Evolutionary conservation across 2,329 filamentous ascomycete species (phyloP), one percentile per base, ranked within the genome.

Genomic region (Venturia oleaginea): DNA sequence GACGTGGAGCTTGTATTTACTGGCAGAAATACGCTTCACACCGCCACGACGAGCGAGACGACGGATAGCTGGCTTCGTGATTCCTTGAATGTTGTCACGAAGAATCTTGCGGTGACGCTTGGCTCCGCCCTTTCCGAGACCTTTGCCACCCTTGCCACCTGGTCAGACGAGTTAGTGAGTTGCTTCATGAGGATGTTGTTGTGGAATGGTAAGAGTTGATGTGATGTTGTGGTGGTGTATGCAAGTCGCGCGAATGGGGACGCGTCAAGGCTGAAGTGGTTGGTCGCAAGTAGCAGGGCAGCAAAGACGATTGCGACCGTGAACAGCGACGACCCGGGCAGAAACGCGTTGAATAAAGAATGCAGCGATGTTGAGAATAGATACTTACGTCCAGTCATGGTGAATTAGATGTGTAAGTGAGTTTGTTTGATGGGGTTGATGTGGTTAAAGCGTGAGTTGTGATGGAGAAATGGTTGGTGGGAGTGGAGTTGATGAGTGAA

Each of bases 51-150:
- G 79, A 68, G 79, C 79, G 71, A 81, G 79, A 80, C 79, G 79
- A 66, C 79, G 79, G 72, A 81, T 81, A 65, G 79, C 79, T 68
- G 79, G 79, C 77, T 81, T 81, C 71, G 79, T 81, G 73, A 81
- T 81, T 73, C 79, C 79, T 72, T 81, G 79, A 73, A 81, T 81
- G 77, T 81, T 81, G 78, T 81, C 79, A 69, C 79, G 79, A 69
- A 81, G 75, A 72, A 81, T 81, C 79, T 81, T 81, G 69, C 79
- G 78, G 70, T 81, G 79, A 75, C 79, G 80, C 77, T 81, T 81
- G 73, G 79, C 79, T 67, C 79, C 79, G 68, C 80, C 80, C 75
- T 82, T 82, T 69, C 80, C 80, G 73, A 82, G 79, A 68, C 80
- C 80, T 74, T 82, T 82, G 69, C 80, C 80, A 71, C 80, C 80